These are phyloP conservation scores for Penicillium brevicompactum DNA, from an alignment of 2,329 filamentous ascomycete genomes.

Conservation along the genomic window DNA sequence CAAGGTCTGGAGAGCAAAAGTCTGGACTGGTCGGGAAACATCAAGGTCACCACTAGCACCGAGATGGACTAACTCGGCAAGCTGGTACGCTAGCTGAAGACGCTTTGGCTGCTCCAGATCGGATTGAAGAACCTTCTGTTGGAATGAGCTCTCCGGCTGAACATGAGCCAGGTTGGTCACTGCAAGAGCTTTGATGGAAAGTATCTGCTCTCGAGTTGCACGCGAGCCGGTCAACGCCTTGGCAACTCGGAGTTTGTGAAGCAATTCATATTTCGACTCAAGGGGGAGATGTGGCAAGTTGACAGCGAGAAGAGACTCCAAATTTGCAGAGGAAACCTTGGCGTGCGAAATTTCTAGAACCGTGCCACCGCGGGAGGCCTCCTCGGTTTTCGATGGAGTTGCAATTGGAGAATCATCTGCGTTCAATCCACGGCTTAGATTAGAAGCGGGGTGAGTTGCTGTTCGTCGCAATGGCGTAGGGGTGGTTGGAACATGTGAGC, in stretches of 20 bases:
- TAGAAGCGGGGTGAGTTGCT: constrained; percentile 60
- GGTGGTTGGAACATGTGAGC: constrained; percentile 62
- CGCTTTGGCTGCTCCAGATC: constrained; percentile 88
- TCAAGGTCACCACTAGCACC: constrained; percentile 67
- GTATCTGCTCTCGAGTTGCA: constrained; percentile 70
- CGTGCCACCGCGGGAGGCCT: constrained; percentile 48
- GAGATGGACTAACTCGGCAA: constrained; percentile 88
- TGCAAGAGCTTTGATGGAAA: constrained; percentile 80
- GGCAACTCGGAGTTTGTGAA: constrained; percentile 81
- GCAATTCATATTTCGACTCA: constrained; percentile 76
- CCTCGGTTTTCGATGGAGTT: constrained; percentile 42
- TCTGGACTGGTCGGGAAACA: constrained; percentile 77
- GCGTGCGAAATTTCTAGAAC: constrained; percentile 65
- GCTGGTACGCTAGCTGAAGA: constrained; percentile 86
- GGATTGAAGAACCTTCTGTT: constrained; percentile 81
- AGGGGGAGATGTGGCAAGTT: constrained; percentile 67
- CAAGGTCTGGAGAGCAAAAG: constrained; percentile 76
- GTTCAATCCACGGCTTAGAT: constrained; percentile 48
- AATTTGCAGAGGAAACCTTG: constrained; percentile 42
- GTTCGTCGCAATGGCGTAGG: constrained; percentile 75
- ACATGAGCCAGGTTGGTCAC: constrained; percentile 92
- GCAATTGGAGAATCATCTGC: constrained; percentile 56
- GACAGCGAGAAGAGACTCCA: constrained; percentile 42
- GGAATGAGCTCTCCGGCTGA: constrained; percentile 77
- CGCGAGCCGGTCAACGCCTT: constrained; percentile 71